Base-by-base conservation (phyloP, 768 basidiomycete species). In the Tricholomella constricta region DNA sequence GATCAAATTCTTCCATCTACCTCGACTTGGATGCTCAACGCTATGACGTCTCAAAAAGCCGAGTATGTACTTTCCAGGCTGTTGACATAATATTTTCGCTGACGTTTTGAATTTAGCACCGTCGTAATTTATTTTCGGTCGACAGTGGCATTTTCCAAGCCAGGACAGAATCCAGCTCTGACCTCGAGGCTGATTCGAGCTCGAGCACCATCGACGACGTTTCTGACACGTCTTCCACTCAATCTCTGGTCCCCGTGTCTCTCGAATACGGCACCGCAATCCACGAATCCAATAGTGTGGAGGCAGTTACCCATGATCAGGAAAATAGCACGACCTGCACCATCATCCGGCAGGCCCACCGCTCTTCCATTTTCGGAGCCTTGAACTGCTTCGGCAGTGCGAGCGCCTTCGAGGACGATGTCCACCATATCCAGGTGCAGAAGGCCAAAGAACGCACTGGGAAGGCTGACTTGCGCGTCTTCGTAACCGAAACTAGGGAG, bases 301-400 rank as follows among this genome's bases (percentile, higher is more conserved):
- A 64, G 5, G 66, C 67, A 23, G 65, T 61, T 2, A 59, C 52
- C 43, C 64, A 65, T 53, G 62, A 64, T 12, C 72, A 72, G 6
- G 65, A 69, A 52, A 62, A 64, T 55, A 56, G 62, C 40, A 62
- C 72, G 29, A 70, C 69, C 32, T 73, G 73, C 51, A 74, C 69
- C 41, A 68, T 71, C 61, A 66, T 77, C 48, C 70, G 69, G n/a
- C 73, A 72, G 5, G 27, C 55, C 12, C 51, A 70, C 2, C 65
- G 60, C 38, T 56, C 69, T 10, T 40, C 68, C 15, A 51, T 62
- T 48, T 62, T 64, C 31, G 45, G 48, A 32, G 43, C 54, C 20
- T 57, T 68, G 17, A 74, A 70, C 41, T 76, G 75, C 41, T 72
- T 75, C 46, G 54, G 62, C 20, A 64, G 62, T 14, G 58, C 48